A percentile compares a stretch with the other conserved stretches of the same genome.
These are phyloP conservation scores for Orychophragmus violaceus DNA, from an alignment of 345 rosid genomes.

Conservation along the genomic window DNA sequence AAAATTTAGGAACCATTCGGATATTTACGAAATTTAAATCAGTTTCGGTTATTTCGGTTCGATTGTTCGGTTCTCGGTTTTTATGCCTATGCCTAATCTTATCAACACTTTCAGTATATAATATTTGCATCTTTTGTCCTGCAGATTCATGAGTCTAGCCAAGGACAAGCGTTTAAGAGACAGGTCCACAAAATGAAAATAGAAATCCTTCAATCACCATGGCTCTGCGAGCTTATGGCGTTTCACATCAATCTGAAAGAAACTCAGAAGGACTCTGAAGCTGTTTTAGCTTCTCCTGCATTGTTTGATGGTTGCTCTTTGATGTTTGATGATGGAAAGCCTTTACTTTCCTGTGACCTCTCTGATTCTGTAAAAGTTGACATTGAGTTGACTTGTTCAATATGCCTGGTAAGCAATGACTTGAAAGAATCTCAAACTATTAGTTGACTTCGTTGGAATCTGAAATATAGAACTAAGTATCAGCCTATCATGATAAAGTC, in stretches of 20 bases:
- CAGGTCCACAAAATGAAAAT: slow-evolving; percentile 73
- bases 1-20: too few species aligned
- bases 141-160: slow-evolving; percentile 82
- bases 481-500: slow-evolving; percentile 22
- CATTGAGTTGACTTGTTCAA: slow-evolving; percentile 81
- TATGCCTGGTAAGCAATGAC: slow-evolving; percentile 72
- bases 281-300: slow-evolving; percentile 27
- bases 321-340: slow-evolving; percentile 52
- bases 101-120: neutral
- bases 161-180: slow-evolving; percentile 91
- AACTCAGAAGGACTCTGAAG: slow-evolving; percentile 35
- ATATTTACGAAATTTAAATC: too few species aligned
- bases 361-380: slow-evolving; percentile 78
- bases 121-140: slow-evolving; percentile 2
- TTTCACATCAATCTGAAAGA: slow-evolving; percentile 79
- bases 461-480: slow-evolving; percentile 5
- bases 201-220: slow-evolving; percentile 91
- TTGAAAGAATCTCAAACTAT: slow-evolving; percentile 14
- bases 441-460: slow-evolving; percentile 19
- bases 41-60: too few species aligned
- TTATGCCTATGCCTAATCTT: too few species aligned
- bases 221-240: slow-evolving; percentile 93
- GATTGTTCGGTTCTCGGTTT: too few species aligned
- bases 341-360: slow-evolving; percentile 71
- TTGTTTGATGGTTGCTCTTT: slow-evolving; percentile 65